A percentile compares a stretch with the other conserved stretches of the same genome.
Conservation (phyloP, 78 protist genomes). For the Neovahlkampfia damariscottae region DNA sequence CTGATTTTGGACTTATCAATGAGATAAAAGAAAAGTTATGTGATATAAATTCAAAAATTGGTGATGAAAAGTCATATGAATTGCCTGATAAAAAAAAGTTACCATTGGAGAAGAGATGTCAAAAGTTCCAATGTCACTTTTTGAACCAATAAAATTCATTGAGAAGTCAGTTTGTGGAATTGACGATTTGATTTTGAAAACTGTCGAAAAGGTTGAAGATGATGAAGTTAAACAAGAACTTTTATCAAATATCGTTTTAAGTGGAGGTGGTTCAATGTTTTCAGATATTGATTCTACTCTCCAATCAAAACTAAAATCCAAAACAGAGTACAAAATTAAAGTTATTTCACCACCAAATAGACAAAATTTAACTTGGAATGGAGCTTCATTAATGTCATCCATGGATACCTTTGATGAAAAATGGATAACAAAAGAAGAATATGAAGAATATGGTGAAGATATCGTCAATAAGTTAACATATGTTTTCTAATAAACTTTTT, state of each 20-base stretch:
- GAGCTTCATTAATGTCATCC: slow-evolving; percentile 91
- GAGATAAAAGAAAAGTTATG: too few relatives aligned
- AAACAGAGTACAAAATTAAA: slow-evolving; percentile 70
- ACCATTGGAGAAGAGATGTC: too few relatives aligned
- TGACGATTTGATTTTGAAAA: too few relatives aligned
- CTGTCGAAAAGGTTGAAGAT: too few relatives aligned
- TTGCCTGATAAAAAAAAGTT: too few relatives aligned
- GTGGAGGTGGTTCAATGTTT: slow-evolving; percentile 27
- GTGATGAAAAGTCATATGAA: too few relatives aligned
- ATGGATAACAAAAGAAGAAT: slow-evolving; percentile 44
- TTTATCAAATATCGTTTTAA: slow-evolving; percentile 32
- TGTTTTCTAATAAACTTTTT: too few relatives aligned
- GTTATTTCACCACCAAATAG: slow-evolving; percentile 85
- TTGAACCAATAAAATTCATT: too few relatives aligned
- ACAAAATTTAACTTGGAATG: slow-evolving; percentile 90
- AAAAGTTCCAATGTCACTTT: too few relatives aligned
- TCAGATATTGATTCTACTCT: slow-evolving; percentile 9
- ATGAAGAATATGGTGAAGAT: slow-evolving; percentile 52
- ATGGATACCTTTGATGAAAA: slow-evolving; percentile 44
- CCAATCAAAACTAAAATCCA: slow-evolving; percentile 40
- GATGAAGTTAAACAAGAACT: slow-evolving; percentile 28
- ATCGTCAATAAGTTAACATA: slow-evolving; percentile 49
- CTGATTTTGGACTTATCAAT: too few relatives aligned
- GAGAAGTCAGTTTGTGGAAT: too few relatives aligned
- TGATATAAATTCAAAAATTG: too few relatives aligned